These are phyloP conservation scores for barley (Hordeum vulgare) DNA, from an alignment of 176 grass and related monocot genomes.

Conservation along the genomic window MorexV3_pseudomolecules_assembly NC_058519.1:620275961-620276460, in stretches of 20 bases:
- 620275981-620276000: background rate
- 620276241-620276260: too few species aligned
- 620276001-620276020: background rate
- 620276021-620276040: background rate
- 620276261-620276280: too few species aligned
- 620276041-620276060: fast-evolving
- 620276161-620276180: background rate
- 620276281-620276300: too few species aligned
- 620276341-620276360: background rate
- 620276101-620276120: background rate
- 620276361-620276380: background rate
- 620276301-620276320: too few species aligned
- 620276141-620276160: background rate
- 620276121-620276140: fast-evolving
- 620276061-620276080: background rate
- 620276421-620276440: background rate
- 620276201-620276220: too few species aligned
- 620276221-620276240: too few species aligned
- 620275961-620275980: fast-evolving
- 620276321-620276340: too few species aligned
- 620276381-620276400: background rate
- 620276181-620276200: too few species aligned
- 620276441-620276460: background rate
- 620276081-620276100: background rate
- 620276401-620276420: background rate